Base-by-base conservation (phyloP, 2,329 filamentous ascomycete species). In the Pezizomycotina sp. region DNA sequence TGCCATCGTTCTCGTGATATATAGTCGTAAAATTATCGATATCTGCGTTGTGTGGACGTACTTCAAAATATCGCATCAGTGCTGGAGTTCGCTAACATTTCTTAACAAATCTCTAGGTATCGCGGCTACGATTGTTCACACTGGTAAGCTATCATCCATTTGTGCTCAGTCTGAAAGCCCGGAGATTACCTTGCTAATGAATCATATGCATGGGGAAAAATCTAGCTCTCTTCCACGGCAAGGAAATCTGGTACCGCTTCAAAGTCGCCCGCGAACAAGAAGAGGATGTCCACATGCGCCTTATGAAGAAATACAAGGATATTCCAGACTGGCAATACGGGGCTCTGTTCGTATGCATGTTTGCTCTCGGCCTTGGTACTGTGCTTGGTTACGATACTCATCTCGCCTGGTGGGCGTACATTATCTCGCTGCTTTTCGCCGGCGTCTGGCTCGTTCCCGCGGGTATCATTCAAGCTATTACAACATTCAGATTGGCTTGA, bases 401-500 rank as follows among this genome's bases (percentile, higher is more conserved):
- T 37, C 51, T 64, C 13, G 54, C 61, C 2, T 63, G 58, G 57
- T 62, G 59, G 59, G 57, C 56, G 1, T 60, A 56, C 39, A 52
- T 71, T 31, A 56, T 73, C 36, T 71, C 68, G 52, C 62, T 73
- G 23, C 47, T 68, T 19, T 62, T 74, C 16, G 66, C 68, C 2
- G 53, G 71, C 22, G 50, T 73, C 21, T 72, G 69, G 65, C 61
- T 69, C 33, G 62, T 74, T 16, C 69, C 69, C 6, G 66, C 71
- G 35, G 70, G 70, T 33, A 65, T 74, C 45, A 62, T 74, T 30
- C 68, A 72, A 50, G 69, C 66, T 36, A 65, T 71, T 36, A 69
- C 69, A 71, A 72, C 53, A 66, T 68, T 32, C 68, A 72, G 52
- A 60, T 61, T 2, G 62, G 62, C 9, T 53, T 65, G 2, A 65